Evolutionary conservation across 208 protist species (phyloP).

Genomic region (Lotmaria passim): DNA sequence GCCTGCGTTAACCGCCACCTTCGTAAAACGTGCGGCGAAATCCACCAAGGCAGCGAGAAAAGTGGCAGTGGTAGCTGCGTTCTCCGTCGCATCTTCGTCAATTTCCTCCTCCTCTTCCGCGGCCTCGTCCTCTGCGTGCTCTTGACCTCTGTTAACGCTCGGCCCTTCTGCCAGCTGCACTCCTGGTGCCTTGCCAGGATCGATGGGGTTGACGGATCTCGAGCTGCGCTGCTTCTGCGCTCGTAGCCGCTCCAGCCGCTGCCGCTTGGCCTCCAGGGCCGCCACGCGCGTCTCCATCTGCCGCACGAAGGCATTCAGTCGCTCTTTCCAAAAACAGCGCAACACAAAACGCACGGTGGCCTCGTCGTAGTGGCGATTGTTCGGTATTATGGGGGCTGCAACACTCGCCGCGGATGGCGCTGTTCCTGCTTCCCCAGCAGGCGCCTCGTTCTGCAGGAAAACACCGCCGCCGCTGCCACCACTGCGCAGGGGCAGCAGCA

Average conservation of each 20-base stretch:
- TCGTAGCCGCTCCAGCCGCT: neutral
- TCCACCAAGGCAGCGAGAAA: conserved; percentile 65
- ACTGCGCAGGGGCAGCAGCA: conserved; percentile 65
- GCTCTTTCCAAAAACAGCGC: conserved; percentile 76
- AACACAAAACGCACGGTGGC: conserved; percentile 72
- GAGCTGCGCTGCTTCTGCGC: neutral
- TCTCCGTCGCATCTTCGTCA: conserved; percentile 22
- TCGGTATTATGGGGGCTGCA: conserved; percentile 32
- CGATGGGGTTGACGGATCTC: neutral
- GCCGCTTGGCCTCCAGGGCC: neutral
- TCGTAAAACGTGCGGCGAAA: conserved; percentile 42
- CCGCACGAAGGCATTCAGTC: conserved; percentile 54
- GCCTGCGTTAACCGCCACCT: neutral
- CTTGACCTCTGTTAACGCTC: neutral
- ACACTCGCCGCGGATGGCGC: neutral
- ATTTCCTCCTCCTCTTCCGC: conserved; percentile 13
- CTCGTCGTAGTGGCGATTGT: conserved; percentile 61
- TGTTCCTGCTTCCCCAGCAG: neutral
- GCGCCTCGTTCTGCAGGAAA: neutral
- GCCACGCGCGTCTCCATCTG: conserved; percentile 41
- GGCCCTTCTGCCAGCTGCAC: too few species aligned
- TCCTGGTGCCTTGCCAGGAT: neutral
- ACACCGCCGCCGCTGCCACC: conserved; percentile 15
- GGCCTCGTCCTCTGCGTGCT: neutral
- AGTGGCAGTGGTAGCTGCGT: conserved; percentile 12